A percentile compares a stretch with the other conserved stretches of the same genome.
Conservation (phyloP, 1,139 yeast species). For the Kodamaea anthophila region DNA sequence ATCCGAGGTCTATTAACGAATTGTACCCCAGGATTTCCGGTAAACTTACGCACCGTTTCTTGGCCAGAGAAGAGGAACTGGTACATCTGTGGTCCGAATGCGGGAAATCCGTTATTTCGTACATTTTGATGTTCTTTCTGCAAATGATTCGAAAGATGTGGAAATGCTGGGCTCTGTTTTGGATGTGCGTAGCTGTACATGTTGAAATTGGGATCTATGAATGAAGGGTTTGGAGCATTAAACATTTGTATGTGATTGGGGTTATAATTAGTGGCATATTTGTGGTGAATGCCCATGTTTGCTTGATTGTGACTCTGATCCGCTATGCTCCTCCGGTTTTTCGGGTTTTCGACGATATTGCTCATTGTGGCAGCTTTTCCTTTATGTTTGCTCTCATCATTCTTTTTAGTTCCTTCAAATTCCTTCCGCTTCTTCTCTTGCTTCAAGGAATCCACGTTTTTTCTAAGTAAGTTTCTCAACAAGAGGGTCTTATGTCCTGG, state of each 20-base stretch:
- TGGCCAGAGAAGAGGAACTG: slow-evolving; percentile 2
- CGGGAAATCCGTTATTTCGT: slow-evolving; percentile 1
- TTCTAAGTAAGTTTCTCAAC: slow-evolving; percentile 18
- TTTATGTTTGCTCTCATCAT: too few species aligned
- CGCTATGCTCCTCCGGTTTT: too few species aligned
- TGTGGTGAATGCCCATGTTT: too few species aligned
- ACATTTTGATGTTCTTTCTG: slow-evolving; percentile 1
- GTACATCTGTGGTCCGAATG: slow-evolving; percentile 2
- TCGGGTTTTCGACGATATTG: too few species aligned
- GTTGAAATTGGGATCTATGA: too few species aligned
- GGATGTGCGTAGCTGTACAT: too few species aligned
- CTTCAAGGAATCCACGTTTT: slow-evolving; percentile 21
- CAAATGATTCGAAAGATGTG: slow-evolving; percentile 1
- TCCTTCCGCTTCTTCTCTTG: slow-evolving; percentile 8
- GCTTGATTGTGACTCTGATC: too few species aligned
- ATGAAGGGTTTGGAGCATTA: too few species aligned
- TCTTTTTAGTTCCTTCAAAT: not conserved
- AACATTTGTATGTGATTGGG: too few species aligned
- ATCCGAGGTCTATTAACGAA: not conserved
- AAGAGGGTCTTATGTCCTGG: slow-evolving; percentile 16
- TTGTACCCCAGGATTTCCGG: slow-evolving; percentile 3
- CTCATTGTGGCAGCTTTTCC: too few species aligned
- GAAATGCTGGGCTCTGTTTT: too few species aligned
- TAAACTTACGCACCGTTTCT: slow-evolving; percentile 1
- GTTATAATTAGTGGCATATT: too few species aligned